Evolutionary conservation across 805 yeast genomes (phyloP).

Genomic region (Zygotorulaspora chibaensis): DNA sequence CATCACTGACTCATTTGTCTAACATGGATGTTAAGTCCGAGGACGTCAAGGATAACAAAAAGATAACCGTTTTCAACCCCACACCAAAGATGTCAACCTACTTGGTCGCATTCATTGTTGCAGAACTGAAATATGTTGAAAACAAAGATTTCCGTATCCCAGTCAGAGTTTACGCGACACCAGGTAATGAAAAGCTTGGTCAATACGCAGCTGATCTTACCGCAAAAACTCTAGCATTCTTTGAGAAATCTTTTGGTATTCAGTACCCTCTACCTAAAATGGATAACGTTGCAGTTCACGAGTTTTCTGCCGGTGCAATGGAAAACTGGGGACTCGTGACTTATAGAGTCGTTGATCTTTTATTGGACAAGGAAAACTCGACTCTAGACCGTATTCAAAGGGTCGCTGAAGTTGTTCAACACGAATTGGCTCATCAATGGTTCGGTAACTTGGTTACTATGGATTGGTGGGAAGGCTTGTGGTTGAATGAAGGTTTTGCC

Average conservation of each 20-base stretch:
- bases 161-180: constrained; percentile 75
- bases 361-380: constrained; percentile 68
- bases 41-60: constrained; percentile 42
- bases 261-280: constrained; percentile 76
- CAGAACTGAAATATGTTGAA: constrained; percentile 73
- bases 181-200: constrained; percentile 70
- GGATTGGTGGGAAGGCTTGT: constrained; percentile 91
- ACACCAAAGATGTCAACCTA: constrained; percentile 85
- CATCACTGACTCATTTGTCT: constrained; percentile 55
- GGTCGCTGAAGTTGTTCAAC: constrained; percentile 83
- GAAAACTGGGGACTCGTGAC: constrained; percentile 82
- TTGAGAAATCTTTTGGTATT: constrained; percentile 67
- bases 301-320: constrained; percentile 86
- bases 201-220: constrained; percentile 69
- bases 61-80: constrained; percentile 60
- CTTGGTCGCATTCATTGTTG: constrained; percentile 76
- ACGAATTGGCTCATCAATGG: constrained; percentile 91
- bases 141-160: constrained; percentile 63
- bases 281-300: constrained; percentile 80
- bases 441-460: constrained; percentile 85
- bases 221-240: constrained; percentile 68
- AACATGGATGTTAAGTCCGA: constrained; percentile 63
- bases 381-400: constrained; percentile 60
- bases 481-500: constrained; percentile 88
- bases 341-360: constrained; percentile 69